Evolutionary conservation across 345 rosid species (phyloP), one percentile per base, ranked within the genome.

Genomic region (Aquilaria yunnanensis): DNA sequence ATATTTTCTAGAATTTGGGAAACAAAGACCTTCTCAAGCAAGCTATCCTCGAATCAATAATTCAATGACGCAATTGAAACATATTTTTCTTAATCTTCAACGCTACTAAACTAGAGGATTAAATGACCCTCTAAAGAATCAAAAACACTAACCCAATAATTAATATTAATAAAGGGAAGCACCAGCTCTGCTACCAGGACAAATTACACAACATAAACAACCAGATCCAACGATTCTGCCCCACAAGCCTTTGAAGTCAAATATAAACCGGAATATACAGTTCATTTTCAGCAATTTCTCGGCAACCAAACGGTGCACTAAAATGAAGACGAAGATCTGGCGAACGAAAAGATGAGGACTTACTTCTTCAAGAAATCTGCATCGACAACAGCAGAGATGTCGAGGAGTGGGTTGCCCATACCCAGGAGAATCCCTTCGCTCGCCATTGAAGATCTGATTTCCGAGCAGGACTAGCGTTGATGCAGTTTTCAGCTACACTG

Each of bases 341-440:
- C n/a, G 59, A 10, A 51, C 4, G 61, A 37, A 52, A 32, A n/a
- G 72, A 61, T 64, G 29, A 34, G 56, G 48, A 54, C 81, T 68
- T 54, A 86, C 97, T 81, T 90, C 12, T 72, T 32, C 77, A 95
- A 74, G 85, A 95, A 95, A 2, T 77, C 88, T 10, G 88, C 90
- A 70, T 91, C 96, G 50, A 95, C 99, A 53, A 87, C 94, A 49
- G 99, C 85, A 2, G 96, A 87, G 75, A 91, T 83, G 88, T 95
- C 99, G 58, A 95, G 89, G 51, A 95, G 98, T n/a, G 98, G 99
- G 62, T 91, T 95, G 12, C 99, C 98, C 96, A 95, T 91, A 3
- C 99, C 98, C 67, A 95, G 12, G 3, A 94, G 73, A 64, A 88
- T 68, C 14, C 92, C 81, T 47, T 86, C 84, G 79, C 10, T 65